These are phyloP conservation scores for Barnettozyma californica DNA, from an alignment of 805 yeast genomes.

Conservation along the genomic window DNA sequence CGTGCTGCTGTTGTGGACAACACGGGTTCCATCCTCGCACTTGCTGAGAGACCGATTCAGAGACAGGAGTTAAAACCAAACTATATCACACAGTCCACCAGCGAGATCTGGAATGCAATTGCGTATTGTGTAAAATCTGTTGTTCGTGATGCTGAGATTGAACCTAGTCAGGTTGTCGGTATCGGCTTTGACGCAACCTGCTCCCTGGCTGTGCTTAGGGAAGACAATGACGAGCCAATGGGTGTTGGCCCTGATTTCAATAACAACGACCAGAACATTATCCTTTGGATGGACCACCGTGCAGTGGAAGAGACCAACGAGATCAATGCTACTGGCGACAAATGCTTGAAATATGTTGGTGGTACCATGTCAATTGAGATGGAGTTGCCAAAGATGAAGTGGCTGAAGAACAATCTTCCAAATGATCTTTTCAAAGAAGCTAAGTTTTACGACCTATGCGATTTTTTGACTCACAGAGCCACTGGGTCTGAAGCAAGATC, in stretches of 20 bases:
- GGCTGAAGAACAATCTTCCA: slow-evolving; percentile 87
- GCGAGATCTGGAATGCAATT: slow-evolving; percentile 88
- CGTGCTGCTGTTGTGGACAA: slow-evolving; percentile 88
- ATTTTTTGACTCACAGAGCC: slow-evolving; percentile 85
- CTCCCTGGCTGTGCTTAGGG: slow-evolving; percentile 78
- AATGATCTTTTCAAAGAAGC: slow-evolving; percentile 48
- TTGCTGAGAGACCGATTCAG: slow-evolving; percentile 74
- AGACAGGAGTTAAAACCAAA: slow-evolving; percentile 70
- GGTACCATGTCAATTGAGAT: slow-evolving; percentile 97
- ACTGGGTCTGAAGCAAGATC: slow-evolving; percentile 85
- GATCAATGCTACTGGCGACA: slow-evolving; percentile 77
- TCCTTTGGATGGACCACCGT: slow-evolving; percentile 98
- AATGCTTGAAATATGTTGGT: slow-evolving; percentile 85
- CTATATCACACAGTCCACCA: slow-evolving; percentile 79
- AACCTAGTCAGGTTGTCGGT: slow-evolving; percentile 65
- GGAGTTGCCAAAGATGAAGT: slow-evolving; percentile 96
- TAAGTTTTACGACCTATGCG: slow-evolving; percentile 90
- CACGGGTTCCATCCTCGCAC: slow-evolving; percentile 72
- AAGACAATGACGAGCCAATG: slow-evolving; percentile 59
- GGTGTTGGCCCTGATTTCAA: slow-evolving; percentile 90
- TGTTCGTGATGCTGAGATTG: slow-evolving; percentile 68
- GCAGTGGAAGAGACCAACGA: slow-evolving; percentile 75
- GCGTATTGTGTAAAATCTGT: slow-evolving; percentile 77
- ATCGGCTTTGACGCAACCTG: slow-evolving; percentile 98
- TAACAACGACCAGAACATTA: slow-evolving; percentile 70